phyloP scores from a whole-genome alignment of 768 basidiomycete genomes.

The Brasilioporus rufonigricans region DNA sequence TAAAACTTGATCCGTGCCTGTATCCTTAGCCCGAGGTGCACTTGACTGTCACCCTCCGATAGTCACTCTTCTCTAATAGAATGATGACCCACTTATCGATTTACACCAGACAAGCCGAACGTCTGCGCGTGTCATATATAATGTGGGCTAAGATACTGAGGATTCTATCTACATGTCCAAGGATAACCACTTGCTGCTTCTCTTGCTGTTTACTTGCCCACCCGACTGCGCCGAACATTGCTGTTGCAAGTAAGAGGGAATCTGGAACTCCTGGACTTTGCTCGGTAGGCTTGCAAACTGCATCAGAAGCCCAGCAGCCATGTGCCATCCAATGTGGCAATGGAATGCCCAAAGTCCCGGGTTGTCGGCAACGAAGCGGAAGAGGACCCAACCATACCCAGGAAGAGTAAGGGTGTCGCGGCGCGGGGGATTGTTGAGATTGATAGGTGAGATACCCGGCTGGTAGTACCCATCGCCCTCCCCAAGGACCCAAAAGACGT shows the following conservation, averaged over 20 bases:
- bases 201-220: conserved; percentile 18
- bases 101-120: neutral
- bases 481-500: conserved; percentile 36
- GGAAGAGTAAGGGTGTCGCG: conserved; percentile 43
- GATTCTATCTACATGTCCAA: conserved; percentile 15
- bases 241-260: conserved; percentile 33
- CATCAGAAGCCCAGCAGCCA: conserved; percentile 41
- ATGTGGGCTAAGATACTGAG: neutral
- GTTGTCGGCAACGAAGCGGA: conserved; percentile 44
- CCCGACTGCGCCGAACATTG: conserved; percentile 37
- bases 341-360: conserved; percentile 48
- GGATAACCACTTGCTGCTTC: conserved; percentile 14
- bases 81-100: neutral
- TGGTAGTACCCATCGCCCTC: conserved; percentile 35
- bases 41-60: too few relatives aligned
- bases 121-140: neutral
- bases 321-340: conserved; percentile 41
- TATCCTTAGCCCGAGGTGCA: too few relatives aligned
- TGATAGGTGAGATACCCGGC: conserved; percentile 27
- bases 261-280: conserved; percentile 31
- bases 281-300: conserved; percentile 39
- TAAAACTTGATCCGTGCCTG: neutral
- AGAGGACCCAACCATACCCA: conserved; percentile 34
- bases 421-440: conserved; percentile 37
- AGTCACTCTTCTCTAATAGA: neutral